These are phyloP conservation scores for Podospora comata DNA, from an alignment of 495 filamentous ascomycete species.

Conservation along the genomic window DNA sequence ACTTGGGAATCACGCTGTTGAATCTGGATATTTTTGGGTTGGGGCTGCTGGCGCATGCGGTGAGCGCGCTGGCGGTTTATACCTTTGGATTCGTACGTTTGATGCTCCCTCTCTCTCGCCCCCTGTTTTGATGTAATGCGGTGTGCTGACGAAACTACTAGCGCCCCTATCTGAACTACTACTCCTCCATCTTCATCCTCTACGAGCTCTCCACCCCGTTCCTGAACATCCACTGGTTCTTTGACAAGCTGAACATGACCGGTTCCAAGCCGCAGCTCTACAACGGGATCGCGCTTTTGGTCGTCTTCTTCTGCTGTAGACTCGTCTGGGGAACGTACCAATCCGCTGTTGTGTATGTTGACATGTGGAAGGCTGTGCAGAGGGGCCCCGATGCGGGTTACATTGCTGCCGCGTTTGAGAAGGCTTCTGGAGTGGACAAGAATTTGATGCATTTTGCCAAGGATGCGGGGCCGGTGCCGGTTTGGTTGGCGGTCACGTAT, in stretches of 20 bases:
- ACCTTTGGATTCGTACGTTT: constrained; percentile 84
- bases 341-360: constrained; percentile 68
- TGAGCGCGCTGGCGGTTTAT: constrained; percentile 82
- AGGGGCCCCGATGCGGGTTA: constrained; percentile 34
- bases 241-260: constrained; percentile 93
- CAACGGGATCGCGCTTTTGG: constrained; percentile 73
- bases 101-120: neutral
- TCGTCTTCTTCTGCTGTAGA: constrained; percentile 82
- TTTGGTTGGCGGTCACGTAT: constrained; percentile 78
- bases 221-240: constrained; percentile 99
- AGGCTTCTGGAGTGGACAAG: constrained; percentile 26
- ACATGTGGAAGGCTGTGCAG: constrained; percentile 67
- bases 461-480: constrained; percentile 56
- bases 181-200: constrained; percentile 86
- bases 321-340: constrained; percentile 90
- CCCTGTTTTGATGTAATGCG: neutral
- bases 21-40: constrained; percentile 79
- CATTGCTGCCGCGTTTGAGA: constrained; percentile 28
- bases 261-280: constrained; percentile 76
- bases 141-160: constrained; percentile 32
- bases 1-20: constrained; percentile 68
- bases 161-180: constrained; percentile 93
- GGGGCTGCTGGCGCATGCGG: constrained; percentile 85
- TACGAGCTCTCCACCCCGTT: constrained; percentile 95
- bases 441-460: constrained; percentile 47